Evolutionary conservation across 2,329 filamentous ascomycete species (phyloP).

Genomic region (Cordyceps farinosa): DNA sequence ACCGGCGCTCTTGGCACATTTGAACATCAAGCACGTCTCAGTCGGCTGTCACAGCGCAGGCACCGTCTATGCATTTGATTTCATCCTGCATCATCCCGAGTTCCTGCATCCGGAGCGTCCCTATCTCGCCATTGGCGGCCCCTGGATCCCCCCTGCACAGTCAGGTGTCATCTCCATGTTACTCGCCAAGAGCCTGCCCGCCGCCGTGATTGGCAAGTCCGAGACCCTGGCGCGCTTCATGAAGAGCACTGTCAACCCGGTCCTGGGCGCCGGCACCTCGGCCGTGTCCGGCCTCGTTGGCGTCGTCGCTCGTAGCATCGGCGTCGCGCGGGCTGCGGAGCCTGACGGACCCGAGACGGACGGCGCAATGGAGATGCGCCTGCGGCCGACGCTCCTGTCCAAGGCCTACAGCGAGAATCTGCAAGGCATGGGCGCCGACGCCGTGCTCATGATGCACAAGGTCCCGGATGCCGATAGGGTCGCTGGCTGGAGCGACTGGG

Average conservation of each 20-base stretch:
- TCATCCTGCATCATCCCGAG: slow-evolving; percentile 29
- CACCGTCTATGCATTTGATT: slow-evolving; percentile 30
- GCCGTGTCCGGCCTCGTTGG: slow-evolving; percentile 6
- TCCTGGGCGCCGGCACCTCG: slow-evolving; percentile 18
- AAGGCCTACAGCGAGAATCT: slow-evolving; percentile 24
- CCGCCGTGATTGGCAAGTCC: slow-evolving; percentile 20
- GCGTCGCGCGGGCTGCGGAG: background rate
- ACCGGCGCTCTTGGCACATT: slow-evolving; percentile 31
- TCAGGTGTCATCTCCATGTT: slow-evolving; percentile 23
- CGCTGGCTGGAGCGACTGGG: slow-evolving; percentile 30
- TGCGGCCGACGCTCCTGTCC: slow-evolving; percentile 21
- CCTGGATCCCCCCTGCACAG: slow-evolving; percentile 31
- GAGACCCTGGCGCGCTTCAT: slow-evolving; percentile 25
- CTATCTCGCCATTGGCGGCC: slow-evolving; percentile 29
- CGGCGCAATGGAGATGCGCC: slow-evolving; percentile 23
- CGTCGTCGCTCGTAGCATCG: background rate
- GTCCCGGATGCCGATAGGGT: background rate
- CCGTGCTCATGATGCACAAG: slow-evolving; percentile 29
- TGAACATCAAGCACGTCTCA: slow-evolving; percentile 30
- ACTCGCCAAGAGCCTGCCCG: slow-evolving; percentile 25
- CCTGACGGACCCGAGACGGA: slow-evolving; percentile 5
- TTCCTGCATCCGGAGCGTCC: slow-evolving; percentile 25
- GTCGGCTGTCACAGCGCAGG: slow-evolving; percentile 31
- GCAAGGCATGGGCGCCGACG: slow-evolving; percentile 27
- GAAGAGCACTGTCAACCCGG: slow-evolving; percentile 22